Percentiles rank a stretch among this genome's conserved stretches.
These are phyloP conservation scores for Perkinsus marinus DNA, from an alignment of 169 alveolate genomes.

Conservation along the genomic window DNA sequence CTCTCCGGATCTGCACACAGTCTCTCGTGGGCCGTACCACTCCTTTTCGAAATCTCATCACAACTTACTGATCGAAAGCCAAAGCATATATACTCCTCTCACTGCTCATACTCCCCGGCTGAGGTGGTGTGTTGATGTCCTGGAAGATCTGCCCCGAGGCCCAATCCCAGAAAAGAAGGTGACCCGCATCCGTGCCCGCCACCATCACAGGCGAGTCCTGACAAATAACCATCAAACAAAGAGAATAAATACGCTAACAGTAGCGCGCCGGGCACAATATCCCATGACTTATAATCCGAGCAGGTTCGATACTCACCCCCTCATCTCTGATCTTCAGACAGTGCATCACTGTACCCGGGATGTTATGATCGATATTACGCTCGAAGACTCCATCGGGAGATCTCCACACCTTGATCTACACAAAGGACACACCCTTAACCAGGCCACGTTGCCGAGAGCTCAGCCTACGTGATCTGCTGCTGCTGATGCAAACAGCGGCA, in stretches of 20 bases:
- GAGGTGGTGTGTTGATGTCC: conserved; percentile 36
- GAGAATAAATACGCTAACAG: conserved; percentile 48
- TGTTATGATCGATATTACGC: background rate
- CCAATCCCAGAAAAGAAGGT: conserved; percentile 69
- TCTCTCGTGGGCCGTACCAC: too few species aligned
- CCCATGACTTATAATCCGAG: too few species aligned
- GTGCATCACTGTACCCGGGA: background rate
- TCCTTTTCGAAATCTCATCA: too few species aligned
- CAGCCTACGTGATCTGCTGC: conserved; percentile 61
- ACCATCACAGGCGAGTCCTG: conserved; percentile 53
- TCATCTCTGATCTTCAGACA: background rate
- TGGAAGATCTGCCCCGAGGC: conserved; percentile 62
- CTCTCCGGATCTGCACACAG: conserved; percentile 16
- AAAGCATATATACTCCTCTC: conserved; percentile 67
- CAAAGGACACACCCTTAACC: background rate
- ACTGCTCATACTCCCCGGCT: conserved; percentile 71
- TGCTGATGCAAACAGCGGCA: conserved; percentile 67
- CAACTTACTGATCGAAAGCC: conserved; percentile 46
- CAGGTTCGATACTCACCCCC: background rate
- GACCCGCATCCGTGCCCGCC: conserved; percentile 69
- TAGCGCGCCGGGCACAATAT: too few species aligned
- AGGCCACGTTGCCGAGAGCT: conserved; percentile 4
- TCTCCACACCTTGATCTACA: conserved; percentile 42
- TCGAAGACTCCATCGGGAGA: background rate
- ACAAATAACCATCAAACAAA: conserved; percentile 29